Percentiles rank a stretch among this genome's conserved stretches.
Conservation (phyloP, 2,329 filamentous ascomycete species). For the Neofusicoccum cordaticola region DNA sequence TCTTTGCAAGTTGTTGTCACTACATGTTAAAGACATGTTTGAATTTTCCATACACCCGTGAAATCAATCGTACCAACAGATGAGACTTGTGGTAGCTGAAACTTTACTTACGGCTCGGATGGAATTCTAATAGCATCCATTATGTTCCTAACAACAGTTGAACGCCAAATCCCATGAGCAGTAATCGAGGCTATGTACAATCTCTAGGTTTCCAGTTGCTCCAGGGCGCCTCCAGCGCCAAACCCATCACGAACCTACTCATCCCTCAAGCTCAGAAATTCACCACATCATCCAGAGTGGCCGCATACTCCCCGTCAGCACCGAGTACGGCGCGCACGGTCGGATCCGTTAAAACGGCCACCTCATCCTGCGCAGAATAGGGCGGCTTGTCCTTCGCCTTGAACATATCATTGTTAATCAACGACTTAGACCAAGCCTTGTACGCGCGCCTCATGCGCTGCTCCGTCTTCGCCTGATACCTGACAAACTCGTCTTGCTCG, state of each 20-base stretch:
- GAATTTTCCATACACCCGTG: too few relatives aligned
- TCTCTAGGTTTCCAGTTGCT: not conserved
- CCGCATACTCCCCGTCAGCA: not conserved
- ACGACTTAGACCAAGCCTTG: conserved; percentile 5
- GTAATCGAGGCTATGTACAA: too few relatives aligned
- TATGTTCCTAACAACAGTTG: too few relatives aligned
- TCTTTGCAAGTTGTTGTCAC: too few relatives aligned
- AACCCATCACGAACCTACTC: not conserved
- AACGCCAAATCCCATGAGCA: not conserved
- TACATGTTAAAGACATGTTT: too few relatives aligned
- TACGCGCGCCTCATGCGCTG: conserved; percentile 11
- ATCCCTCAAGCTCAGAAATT: not conserved
- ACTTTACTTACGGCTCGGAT: too few relatives aligned
- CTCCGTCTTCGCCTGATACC: conserved; percentile 1
- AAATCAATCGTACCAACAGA: too few relatives aligned
- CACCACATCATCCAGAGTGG: not conserved
- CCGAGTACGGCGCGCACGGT: not conserved
- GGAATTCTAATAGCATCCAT: too few relatives aligned
- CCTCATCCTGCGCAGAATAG: conserved; percentile 17
- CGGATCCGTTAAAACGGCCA: conserved; percentile 14
- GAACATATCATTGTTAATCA: conserved; percentile 18
- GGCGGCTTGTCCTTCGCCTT: conserved; percentile 16
- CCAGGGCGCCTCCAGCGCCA: not conserved
- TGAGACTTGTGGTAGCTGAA: too few relatives aligned
- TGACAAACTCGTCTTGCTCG: not conserved